Evolutionary conservation across 2,329 filamentous ascomycete genomes (phyloP).

Genomic region (Diplodia scrobiculata): DNA sequence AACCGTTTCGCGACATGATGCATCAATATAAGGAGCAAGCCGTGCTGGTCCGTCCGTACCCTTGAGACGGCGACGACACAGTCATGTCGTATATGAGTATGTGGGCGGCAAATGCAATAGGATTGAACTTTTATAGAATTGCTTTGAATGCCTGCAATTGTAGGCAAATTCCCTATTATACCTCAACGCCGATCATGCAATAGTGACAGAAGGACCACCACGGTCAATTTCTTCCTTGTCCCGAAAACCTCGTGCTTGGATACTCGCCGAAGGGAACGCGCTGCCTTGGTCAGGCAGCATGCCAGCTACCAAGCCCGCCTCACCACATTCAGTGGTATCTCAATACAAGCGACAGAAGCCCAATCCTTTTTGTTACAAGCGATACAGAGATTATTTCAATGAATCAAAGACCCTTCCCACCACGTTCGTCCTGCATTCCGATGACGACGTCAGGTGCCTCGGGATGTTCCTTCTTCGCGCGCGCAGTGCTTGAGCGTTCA

Average conservation of each 20-base stretch:
- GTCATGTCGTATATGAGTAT: not conserved
- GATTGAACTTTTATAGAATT: not conserved
- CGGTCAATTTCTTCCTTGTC: not conserved
- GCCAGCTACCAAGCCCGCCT: not conserved
- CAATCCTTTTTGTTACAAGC: not conserved
- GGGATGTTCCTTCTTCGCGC: slow-evolving; percentile 53
- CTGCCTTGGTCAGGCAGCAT: not conserved
- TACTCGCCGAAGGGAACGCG: not conserved
- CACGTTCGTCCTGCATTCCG: slow-evolving; percentile 56
- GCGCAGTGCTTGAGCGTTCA: slow-evolving; percentile 41
- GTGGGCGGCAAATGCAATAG: not conserved
- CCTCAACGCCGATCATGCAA: slow-evolving; percentile 1
- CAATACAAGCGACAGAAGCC: not conserved
- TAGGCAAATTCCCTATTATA: not conserved
- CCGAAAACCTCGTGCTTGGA: not conserved
- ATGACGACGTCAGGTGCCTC: slow-evolving; percentile 52
- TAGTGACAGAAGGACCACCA: slow-evolving; percentile 3
- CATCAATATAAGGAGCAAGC: too few relatives aligned
- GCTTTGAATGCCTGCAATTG: not conserved
- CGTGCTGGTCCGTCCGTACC: not conserved
- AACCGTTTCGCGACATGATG: too few relatives aligned
- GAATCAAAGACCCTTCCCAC: slow-evolving; percentile 44
- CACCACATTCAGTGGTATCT: not conserved
- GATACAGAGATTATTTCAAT: not conserved
- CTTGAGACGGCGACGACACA: not conserved